Percentiles rank a stretch among this genome's conserved stretches.
Evolutionary conservation across 176 grass and related monocot species (phyloP).

Genomic region (barley (Hordeum vulgare)): MorexV3_pseudomolecules_assembly NC_058524.1:625374636-625375135

Average conservation of each 20-base stretch:
- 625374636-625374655: constrained; percentile 67
- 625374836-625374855: constrained; percentile 91
- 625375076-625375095: constrained; percentile 49
- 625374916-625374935: constrained; percentile 66
- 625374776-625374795: constrained; percentile 50
- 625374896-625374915: constrained; percentile 63
- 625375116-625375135: background rate
- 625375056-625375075: constrained; percentile 85
- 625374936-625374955: constrained; percentile 65
- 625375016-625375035: constrained; percentile 50
- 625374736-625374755: background rate
- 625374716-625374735: background rate
- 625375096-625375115: background rate
- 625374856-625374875: constrained; percentile 85
- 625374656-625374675: constrained; percentile 45
- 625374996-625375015: constrained; percentile 50
- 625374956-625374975: constrained; percentile 63
- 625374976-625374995: constrained; percentile 93
- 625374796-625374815: constrained; percentile 81
- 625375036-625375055: constrained; percentile 71
- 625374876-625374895: constrained; percentile 39
- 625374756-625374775: constrained; percentile 3
- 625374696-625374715: background rate
- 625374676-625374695: background rate
- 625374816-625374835: constrained; percentile 86